phyloP scores from a whole-genome alignment of 768 basidiomycete species.

The Tricholoma hemisulphureum region DNA sequence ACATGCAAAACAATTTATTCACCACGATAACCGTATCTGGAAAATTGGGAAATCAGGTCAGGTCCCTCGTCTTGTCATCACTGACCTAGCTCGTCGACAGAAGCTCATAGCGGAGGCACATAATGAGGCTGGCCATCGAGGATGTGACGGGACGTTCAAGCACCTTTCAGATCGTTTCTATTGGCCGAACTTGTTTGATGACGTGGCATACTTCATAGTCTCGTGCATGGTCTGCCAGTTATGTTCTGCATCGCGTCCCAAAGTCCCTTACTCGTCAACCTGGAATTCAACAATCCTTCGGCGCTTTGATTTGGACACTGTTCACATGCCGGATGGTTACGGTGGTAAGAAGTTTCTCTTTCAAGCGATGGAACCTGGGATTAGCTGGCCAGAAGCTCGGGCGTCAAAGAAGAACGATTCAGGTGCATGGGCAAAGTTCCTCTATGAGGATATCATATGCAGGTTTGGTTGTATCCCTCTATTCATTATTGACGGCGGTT shows the following conservation, averaged over 20 bases:
- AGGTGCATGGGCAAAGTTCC: constrained; percentile 21
- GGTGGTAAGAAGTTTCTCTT: constrained; percentile 17
- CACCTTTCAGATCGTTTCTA: constrained; percentile 23
- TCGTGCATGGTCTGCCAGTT: constrained; percentile 35
- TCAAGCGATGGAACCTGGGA: constrained; percentile 19
- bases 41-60: constrained; percentile 7
- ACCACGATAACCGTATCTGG: constrained; percentile 21
- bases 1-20: constrained; percentile 13
- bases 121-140: constrained; percentile 27
- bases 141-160: constrained; percentile 22
- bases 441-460: constrained; percentile 19
- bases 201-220: constrained; percentile 25
- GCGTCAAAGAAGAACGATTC: constrained; percentile 29
- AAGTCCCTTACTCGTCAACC: constrained; percentile 17
- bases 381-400: constrained; percentile 27
- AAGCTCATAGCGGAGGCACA: constrained; percentile 26
- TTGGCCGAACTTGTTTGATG: constrained; percentile 35
- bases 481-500: constrained; percentile 16
- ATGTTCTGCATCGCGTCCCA: constrained; percentile 14
- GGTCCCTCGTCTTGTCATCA: constrained; percentile 25
- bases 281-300: constrained; percentile 20
- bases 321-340: constrained; percentile 26
- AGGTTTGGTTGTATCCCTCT: constrained; percentile 10
- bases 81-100: constrained; percentile 4
- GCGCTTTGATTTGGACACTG: constrained; percentile 25